Base-by-base conservation (phyloP, 176 grass and related monocot genomes). In the Juncus inflexus region DNA sequence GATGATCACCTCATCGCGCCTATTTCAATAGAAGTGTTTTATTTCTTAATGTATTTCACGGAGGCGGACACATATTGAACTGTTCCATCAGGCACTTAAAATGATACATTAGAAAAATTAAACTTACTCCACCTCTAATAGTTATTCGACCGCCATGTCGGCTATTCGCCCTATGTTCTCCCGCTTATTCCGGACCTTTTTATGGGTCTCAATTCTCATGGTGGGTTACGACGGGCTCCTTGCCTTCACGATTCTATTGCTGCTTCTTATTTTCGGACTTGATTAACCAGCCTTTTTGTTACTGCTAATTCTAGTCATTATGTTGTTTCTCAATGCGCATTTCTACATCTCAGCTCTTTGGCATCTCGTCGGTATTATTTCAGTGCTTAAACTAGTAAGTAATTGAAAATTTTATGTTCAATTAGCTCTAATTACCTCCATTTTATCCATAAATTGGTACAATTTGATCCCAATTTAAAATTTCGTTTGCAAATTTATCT, bases 331-430 rank as follows among this genome's bases (percentile, higher is more conserved):
- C 60, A 87, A 75, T 39, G 77, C 79, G 75, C 88, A 99, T 66
- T 82, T 99, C 64, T 89, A 92, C 80, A 92, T 99, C 66, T 99
- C 94, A 41, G 83, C 88, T 37, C 62, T 92, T 3, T 99, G 94
- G 94, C 94, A 99, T 77, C 94, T 99, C 62, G 94, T 87, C 42
- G 92, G 85, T 77, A 87, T 92, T 70, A 9, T 99, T 54, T 84
- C 88, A 80, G 94, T 99, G 37, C 94, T 99, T 60, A 85, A 99
- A 77, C 94, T 87, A 4, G 15, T 92, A 37, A 70, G 67, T 15
- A 58, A 9, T 70, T n/a, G n/a, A n/a, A n/a, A n/a, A n/a, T 36
- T 45, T 10, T 45, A 45, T 7, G 3, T 45, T 45, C 42, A 45
- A 7, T 45, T 4, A 45, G 42, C 42, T 45, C 7, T 45, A 45